Conservation (phyloP, 2,329 filamentous ascomycete species). For the Onygena corvina region DNA sequence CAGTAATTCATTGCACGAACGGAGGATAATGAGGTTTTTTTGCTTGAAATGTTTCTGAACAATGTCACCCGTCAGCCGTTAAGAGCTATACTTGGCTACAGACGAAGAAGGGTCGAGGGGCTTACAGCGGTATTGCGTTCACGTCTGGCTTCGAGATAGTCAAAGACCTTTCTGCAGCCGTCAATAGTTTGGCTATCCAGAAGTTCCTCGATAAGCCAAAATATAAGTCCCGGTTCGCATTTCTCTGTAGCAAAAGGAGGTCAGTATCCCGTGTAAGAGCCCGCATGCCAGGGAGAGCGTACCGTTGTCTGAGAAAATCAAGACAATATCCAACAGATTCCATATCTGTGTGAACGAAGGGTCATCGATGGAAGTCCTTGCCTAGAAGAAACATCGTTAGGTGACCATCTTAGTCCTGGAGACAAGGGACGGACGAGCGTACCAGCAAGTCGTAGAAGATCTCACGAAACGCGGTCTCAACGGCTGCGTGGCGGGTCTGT, state of each 20-base stretch:
- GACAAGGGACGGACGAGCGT: conserved; percentile 32
- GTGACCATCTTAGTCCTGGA: neutral
- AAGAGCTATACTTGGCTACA: neutral
- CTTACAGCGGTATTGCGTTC: conserved; percentile 70
- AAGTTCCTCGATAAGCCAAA: conserved; percentile 87
- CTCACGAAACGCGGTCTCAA: conserved; percentile 73
- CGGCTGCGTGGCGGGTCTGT: conserved; percentile 50
- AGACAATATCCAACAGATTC: conserved; percentile 88
- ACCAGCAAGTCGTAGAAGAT: conserved; percentile 71
- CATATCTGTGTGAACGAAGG: conserved; percentile 72
- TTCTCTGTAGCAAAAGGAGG: conserved; percentile 10
- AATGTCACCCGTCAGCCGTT: neutral
- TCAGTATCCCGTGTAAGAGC: neutral
- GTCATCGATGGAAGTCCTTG: conserved; percentile 61
- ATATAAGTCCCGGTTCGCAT: conserved; percentile 66
- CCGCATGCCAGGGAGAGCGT: conserved; percentile 35
- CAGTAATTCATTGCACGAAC: conserved; percentile 90
- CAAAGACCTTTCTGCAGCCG: conserved; percentile 81
- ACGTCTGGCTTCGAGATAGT: conserved; percentile 85
- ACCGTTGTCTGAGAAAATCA: conserved; percentile 72
- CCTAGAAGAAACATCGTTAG: conserved; percentile 37
- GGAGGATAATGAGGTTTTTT: conserved; percentile 79
- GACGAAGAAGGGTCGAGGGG: neutral
- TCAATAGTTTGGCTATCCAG: conserved; percentile 92
- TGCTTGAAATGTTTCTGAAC: conserved; percentile 55